Evolutionary conservation across 2,329 filamentous ascomycete genomes (phyloP).

Genomic region (Immersiporthe knoxdaviesiana): DNA sequence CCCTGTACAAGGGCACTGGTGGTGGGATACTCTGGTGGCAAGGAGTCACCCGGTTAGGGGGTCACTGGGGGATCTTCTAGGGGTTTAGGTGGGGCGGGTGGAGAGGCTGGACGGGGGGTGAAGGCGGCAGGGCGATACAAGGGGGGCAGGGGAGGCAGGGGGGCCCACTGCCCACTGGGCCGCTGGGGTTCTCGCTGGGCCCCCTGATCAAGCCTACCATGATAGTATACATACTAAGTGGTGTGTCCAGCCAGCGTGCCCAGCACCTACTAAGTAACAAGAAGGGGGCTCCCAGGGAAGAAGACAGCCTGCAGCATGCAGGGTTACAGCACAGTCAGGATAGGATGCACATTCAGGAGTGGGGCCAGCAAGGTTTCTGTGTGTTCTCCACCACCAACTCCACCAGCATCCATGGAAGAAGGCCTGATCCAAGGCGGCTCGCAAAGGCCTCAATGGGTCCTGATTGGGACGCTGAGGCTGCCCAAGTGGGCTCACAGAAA

Average conservation of each 20-base stretch:
- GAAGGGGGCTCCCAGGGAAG: background rate
- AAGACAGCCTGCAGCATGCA: background rate
- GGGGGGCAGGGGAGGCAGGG: too few relatives aligned
- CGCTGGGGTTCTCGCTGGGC: background rate
- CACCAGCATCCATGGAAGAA: background rate
- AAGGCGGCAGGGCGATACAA: constrained; percentile 2
- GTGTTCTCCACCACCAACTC: background rate
- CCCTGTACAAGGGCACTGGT: background rate
- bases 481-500: background rate
- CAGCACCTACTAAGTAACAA: background rate
- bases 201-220: background rate
- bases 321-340: constrained; percentile 9
- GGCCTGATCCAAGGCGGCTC: background rate
- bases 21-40: constrained; percentile 6
- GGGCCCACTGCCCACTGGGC: background rate
- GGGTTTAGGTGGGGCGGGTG: background rate
- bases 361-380: background rate
- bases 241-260: background rate
- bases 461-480: background rate
- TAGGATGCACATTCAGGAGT: background rate
- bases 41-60: background rate
- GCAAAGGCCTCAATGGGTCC: background rate
- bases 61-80: background rate
- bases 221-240: too few relatives aligned
- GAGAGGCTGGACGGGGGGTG: background rate